Conservation (phyloP, 495 filamentous ascomycete species). For the Penicillium roqueforti region DNA sequence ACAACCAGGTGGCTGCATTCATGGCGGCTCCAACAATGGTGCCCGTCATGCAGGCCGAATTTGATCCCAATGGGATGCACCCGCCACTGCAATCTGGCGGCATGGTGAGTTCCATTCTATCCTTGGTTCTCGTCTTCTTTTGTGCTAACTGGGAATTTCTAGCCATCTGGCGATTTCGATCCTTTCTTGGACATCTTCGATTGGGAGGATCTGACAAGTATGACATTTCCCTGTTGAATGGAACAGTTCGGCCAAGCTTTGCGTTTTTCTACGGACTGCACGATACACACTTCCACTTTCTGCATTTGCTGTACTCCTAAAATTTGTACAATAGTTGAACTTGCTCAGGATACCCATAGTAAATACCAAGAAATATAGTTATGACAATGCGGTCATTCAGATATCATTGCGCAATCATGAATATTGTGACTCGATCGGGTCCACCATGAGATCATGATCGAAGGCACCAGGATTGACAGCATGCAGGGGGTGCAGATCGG, state of each 20-base stretch:
- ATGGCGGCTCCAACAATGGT: conserved; percentile 26
- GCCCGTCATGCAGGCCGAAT: conserved; percentile 24
- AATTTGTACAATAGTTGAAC: not conserved
- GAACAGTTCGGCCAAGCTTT: not conserved
- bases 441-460: conserved; percentile 14
- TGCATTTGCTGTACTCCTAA: not conserved
- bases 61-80: conserved; percentile 20
- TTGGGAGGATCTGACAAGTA: conserved; percentile 41
- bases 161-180: conserved; percentile 40
- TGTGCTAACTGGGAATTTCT: not conserved
- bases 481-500: conserved; percentile 11
- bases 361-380: not conserved
- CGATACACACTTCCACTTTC: not conserved
- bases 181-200: conserved; percentile 44
- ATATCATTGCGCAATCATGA: not conserved
- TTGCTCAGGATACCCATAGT: conserved; percentile 1
- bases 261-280: not conserved
- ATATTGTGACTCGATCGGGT: not conserved
- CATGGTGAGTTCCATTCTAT: conserved; percentile 22
- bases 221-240: conserved; percentile 27
- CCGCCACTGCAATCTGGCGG: conserved; percentile 25
- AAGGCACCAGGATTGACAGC: not conserved
- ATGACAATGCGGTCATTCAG: not conserved
- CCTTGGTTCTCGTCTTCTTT: not conserved
- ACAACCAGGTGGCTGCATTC: conserved; percentile 31